A percentile compares a stretch with the other conserved stretches of the same genome.
Conservation (phyloP, 1,284 basidiomycete genomes). For the Cryptococcus sp. region DNA sequence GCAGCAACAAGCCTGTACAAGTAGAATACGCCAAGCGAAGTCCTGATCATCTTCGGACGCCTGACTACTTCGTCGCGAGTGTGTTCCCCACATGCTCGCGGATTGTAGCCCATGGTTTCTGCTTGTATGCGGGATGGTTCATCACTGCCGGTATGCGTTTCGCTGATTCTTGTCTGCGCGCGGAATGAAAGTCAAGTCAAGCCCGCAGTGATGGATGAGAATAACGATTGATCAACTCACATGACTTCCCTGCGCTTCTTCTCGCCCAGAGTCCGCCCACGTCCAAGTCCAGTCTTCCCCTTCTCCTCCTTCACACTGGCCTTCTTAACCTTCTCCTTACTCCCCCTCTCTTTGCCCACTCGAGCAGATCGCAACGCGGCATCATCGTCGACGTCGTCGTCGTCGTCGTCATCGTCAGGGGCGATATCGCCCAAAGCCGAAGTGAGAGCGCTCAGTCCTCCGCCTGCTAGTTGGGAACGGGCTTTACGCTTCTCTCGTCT, state of each 20-base stretch:
- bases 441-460: constrained; percentile 34
- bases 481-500: constrained; percentile 49
- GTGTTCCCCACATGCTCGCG: constrained; percentile 50
- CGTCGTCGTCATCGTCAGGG: background rate
- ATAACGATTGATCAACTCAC: constrained; percentile 33
- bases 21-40: background rate
- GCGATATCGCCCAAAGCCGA: constrained; percentile 31
- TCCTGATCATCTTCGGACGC: background rate
- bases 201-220: background rate
- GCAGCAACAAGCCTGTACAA: too few relatives aligned
- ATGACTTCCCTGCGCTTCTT: constrained; percentile 47
- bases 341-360: constrained; percentile 4
- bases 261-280: constrained; percentile 46
- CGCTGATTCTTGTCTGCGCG: constrained; percentile 35
- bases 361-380: too few relatives aligned
- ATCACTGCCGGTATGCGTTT: constrained; percentile 48
- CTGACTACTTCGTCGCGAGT: constrained; percentile 27
- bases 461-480: constrained; percentile 37
- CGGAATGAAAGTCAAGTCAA: too few relatives aligned
- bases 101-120: constrained; percentile 52
- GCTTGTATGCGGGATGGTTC: constrained; percentile 48
- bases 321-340: constrained; percentile 18
- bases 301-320: constrained; percentile 19
- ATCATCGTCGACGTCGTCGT: background rate
- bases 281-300: constrained; percentile 48